A percentile compares a stretch with the other conserved stretches of the same genome.
These are phyloP conservation scores for Tolypocladium amazonense DNA, from an alignment of 2,329 filamentous ascomycete genomes.

Conservation along the genomic window DNA sequence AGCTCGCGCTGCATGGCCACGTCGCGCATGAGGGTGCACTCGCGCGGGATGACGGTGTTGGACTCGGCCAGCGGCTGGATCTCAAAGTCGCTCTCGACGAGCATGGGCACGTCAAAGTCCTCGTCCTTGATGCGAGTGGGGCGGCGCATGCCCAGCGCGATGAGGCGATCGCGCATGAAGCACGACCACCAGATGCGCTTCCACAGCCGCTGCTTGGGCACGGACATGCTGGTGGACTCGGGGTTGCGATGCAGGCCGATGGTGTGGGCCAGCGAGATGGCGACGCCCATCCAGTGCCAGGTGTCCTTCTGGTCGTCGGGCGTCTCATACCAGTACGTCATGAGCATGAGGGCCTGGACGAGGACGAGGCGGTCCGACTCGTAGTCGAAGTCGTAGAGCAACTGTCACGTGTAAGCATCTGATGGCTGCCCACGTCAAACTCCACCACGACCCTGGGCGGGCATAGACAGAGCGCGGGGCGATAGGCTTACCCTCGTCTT, in stretches of 20 bases:
- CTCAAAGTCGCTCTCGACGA: conserved; percentile 77
- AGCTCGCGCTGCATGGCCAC: conserved; percentile 64
- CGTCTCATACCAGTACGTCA: conserved; percentile 98
- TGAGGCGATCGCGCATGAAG: conserved; percentile 87
- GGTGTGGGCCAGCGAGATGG: conserved; percentile 83
- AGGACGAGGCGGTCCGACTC: conserved; percentile 81
- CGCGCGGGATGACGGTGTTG: conserved; percentile 55
- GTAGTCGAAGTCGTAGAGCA: conserved; percentile 92
- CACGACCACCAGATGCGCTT: conserved; percentile 98
- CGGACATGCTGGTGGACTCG: conserved; percentile 61
- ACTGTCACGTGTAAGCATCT: conserved; percentile 32
- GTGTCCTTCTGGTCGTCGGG: conserved; percentile 96
- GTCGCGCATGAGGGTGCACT: conserved; percentile 63
- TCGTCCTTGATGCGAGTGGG: conserved; percentile 88
- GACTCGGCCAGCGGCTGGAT: conserved; percentile 56
- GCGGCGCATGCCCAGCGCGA: conserved; percentile 86
- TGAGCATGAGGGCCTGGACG: conserved; percentile 77
- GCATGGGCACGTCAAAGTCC: conserved; percentile 89
- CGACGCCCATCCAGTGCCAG: conserved; percentile 98
- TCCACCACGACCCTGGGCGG: not conserved
- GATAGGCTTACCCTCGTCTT: conserved; percentile 63
- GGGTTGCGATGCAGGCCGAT: conserved; percentile 89
- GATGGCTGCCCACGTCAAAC: not conserved
- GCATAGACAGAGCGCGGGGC: too few relatives aligned
- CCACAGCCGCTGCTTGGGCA: conserved; percentile 70